A percentile compares a stretch with the other conserved stretches of the same genome.
These are phyloP conservation scores for Boletus rex-veris DNA, from an alignment of 768 basidiomycete species.

Conservation along the genomic window DNA sequence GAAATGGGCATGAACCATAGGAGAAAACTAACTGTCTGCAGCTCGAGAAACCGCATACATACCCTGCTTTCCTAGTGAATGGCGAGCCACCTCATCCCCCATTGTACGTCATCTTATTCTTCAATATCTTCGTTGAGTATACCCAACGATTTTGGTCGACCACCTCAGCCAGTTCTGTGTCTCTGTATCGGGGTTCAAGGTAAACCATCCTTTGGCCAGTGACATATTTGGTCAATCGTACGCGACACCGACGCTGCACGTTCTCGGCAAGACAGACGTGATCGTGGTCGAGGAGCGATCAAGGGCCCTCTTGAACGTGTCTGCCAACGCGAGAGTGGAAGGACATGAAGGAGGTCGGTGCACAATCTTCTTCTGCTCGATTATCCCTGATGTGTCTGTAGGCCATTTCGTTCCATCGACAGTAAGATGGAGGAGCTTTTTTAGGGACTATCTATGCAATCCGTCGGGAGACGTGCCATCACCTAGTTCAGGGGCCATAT, in stretches of 20 bases:
- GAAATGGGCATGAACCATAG: not conserved
- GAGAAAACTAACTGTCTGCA: slow-evolving; percentile 18
- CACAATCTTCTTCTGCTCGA: not conserved
- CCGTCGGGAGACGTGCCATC: slow-evolving; percentile 47
- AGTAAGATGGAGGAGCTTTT: slow-evolving; percentile 70
- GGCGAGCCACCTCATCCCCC: slow-evolving; percentile 71
- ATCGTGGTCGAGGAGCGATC: slow-evolving; percentile 72
- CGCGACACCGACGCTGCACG: slow-evolving; percentile 71
- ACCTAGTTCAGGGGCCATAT: slow-evolving; percentile 34
- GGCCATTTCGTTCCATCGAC: slow-evolving; percentile 85
- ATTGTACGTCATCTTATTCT: slow-evolving; percentile 44
- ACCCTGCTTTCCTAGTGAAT: slow-evolving; percentile 60
- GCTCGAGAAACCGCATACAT: slow-evolving; percentile 52
- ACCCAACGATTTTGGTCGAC: not conserved
- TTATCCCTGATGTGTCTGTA: slow-evolving; percentile 26
- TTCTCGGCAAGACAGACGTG: slow-evolving; percentile 74
- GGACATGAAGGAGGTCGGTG: slow-evolving; percentile 74
- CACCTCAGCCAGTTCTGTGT: slow-evolving; percentile 63
- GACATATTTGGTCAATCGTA: slow-evolving; percentile 50
- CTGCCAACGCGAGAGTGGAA: slow-evolving; percentile 60
- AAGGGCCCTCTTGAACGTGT: slow-evolving; percentile 49
- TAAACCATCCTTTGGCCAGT: slow-evolving; percentile 43
- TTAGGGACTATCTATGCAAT: slow-evolving; percentile 60
- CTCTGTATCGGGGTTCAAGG: slow-evolving; percentile 69
- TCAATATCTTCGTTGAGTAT: not conserved